phyloP scores from a whole-genome alignment of 1,284 basidiomycete genomes.

The Somion occarium region DNA sequence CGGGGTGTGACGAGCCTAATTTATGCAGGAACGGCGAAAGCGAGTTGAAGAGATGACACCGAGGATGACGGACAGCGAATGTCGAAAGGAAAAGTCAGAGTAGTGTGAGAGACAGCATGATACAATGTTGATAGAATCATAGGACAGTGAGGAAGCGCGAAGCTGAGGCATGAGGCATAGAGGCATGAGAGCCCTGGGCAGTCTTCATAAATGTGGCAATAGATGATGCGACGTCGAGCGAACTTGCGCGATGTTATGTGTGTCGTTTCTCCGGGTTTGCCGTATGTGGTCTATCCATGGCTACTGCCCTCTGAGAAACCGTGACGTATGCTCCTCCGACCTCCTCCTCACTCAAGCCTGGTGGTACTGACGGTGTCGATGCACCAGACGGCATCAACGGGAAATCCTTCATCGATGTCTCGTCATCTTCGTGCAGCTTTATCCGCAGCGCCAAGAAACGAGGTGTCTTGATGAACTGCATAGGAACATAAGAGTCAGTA shows the following conservation, averaged over 20 bases:
- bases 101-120: conserved; percentile 2
- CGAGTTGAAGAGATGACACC: neutral
- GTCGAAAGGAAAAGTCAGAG: conserved; percentile 5
- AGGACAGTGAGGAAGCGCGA: neutral
- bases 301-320: conserved; percentile 64
- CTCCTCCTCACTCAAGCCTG: conserved; percentile 64
- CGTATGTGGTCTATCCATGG: conserved; percentile 20
- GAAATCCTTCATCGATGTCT: conserved; percentile 33
- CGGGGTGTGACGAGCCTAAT: conserved; percentile 10
- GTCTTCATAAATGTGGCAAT: conserved; percentile 4
- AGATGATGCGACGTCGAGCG: conserved; percentile 1
- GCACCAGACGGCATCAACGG: conserved; percentile 20
- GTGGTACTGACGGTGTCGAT: conserved; percentile 55
- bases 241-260: neutral
- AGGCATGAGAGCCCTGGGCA: neutral
- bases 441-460: conserved; percentile 72
- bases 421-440: conserved; percentile 67
- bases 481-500: conserved; percentile 6
- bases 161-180: conserved; percentile 9
- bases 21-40: conserved; percentile 5
- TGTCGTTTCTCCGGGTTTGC: neutral
- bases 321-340: conserved; percentile 79
- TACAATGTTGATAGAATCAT: neutral
- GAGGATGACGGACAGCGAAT: neutral
- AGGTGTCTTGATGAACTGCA: conserved; percentile 79